A percentile compares a stretch with the other conserved stretches of the same genome.
phyloP scores from a whole-genome alignment of 768 basidiomycete genomes.

The Rhodotorula kratochvilovae region DNA sequence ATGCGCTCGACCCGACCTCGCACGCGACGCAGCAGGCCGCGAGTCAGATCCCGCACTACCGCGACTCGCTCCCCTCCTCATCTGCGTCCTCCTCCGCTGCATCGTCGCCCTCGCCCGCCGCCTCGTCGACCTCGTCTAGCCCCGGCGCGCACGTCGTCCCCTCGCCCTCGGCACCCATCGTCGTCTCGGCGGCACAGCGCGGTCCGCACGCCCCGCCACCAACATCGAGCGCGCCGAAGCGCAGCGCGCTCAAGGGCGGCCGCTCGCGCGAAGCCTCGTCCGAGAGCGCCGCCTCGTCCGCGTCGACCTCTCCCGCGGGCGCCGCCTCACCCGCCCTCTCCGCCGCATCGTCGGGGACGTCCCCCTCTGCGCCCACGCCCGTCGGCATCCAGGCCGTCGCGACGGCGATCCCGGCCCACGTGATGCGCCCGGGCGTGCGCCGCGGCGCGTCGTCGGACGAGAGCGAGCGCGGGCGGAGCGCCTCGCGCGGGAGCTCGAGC shows the following conservation, averaged over 20 bases:
- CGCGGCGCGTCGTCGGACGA: slow-evolving; percentile 16
- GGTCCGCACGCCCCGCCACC: slow-evolving; percentile 24
- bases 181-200: not conserved
- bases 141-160: not conserved
- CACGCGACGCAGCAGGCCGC: slow-evolving; percentile 4
- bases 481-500: slow-evolving; percentile 26
- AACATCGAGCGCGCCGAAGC: slow-evolving; percentile 9
- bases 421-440: slow-evolving; percentile 1
- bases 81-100: not conserved
- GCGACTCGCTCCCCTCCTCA: slow-evolving; percentile 4
- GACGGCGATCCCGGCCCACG: slow-evolving; percentile 33
- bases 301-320: slow-evolving; percentile 3
- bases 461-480: slow-evolving; percentile 25
- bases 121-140: not conserved
- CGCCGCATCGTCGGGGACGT: not conserved
- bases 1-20: slow-evolving; percentile 12
- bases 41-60: slow-evolving; percentile 26
- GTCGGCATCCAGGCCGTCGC: slow-evolving; percentile 22
- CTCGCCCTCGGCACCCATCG: not conserved
- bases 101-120: not conserved
- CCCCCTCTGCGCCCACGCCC: not conserved
- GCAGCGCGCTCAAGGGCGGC: slow-evolving; percentile 25
- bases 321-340: not conserved
- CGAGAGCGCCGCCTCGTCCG: slow-evolving; percentile 5
- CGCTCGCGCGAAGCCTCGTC: slow-evolving; percentile 29